phyloP scores from a whole-genome alignment of 495 filamentous ascomycete species.

The Collariella sp. region DNA sequence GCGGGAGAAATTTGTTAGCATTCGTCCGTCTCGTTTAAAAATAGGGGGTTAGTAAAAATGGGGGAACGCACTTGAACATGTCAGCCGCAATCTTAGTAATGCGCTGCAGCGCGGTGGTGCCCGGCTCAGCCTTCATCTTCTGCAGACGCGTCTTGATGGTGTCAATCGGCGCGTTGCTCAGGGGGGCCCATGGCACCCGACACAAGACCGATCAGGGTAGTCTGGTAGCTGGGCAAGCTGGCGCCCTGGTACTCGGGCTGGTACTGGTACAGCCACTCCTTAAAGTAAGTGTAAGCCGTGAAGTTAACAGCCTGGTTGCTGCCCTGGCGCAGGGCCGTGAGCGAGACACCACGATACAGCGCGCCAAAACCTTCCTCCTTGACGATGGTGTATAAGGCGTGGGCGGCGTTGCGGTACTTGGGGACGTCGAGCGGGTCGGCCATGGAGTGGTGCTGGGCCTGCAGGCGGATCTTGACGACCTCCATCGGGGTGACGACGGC shows the following conservation, averaged over 20 bases:
- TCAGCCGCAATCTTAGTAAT: slow-evolving; percentile 73
- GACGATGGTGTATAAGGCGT: slow-evolving; percentile 87
- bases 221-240: slow-evolving; percentile 81
- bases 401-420: slow-evolving; percentile 95
- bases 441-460: slow-evolving; percentile 93
- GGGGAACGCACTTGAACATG: slow-evolving; percentile 72
- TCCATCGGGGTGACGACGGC: slow-evolving; percentile 97
- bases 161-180: slow-evolving; percentile 96
- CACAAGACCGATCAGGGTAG: slow-evolving; percentile 80
- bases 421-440: slow-evolving; percentile 83
- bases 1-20: too few species aligned
- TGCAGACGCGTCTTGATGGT: slow-evolving; percentile 98
- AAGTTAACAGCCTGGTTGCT: slow-evolving; percentile 99
- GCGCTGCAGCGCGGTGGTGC: slow-evolving; percentile 66
- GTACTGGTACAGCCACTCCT: slow-evolving; percentile 58
- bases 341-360: slow-evolving; percentile 83
- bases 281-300: slow-evolving; percentile 93
- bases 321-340: slow-evolving; percentile 89
- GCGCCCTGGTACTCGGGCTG: slow-evolving; percentile 51
- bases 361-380: slow-evolving; percentile 82
- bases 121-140: slow-evolving; percentile 73
- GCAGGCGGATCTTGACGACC: slow-evolving; percentile 94
- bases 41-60: background rate
- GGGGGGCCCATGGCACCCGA: slow-evolving; percentile 89
- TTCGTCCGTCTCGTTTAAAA: too few species aligned